Evolutionary conservation across 352 stramenopile species (phyloP), one percentile per base, ranked within the genome.

Genomic region (Pythium myriotylum): DNA sequence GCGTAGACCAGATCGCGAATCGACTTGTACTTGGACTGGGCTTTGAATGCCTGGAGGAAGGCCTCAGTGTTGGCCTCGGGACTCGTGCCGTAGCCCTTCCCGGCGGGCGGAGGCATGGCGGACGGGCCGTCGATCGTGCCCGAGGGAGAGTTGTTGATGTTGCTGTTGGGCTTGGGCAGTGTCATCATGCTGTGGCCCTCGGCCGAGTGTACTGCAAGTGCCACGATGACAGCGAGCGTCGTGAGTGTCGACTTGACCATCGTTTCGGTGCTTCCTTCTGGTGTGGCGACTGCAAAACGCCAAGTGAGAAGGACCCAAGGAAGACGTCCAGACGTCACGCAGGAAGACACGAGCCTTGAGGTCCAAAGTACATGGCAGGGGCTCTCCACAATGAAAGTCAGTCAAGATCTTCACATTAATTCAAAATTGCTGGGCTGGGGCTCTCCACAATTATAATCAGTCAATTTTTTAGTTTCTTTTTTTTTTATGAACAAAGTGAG

Each of bases 1-100:
- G 32, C 41, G 29, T 62, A 62, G 12, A 54, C 37, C 13, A 59
- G 39, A 9, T 59, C 52, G n/a, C 52, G 52, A 12, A 76, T 19
- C 13, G 49, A 55, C 39, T 63, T 61, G 64, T 67, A 76, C 32
- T 49, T 41, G 46, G 41, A 64, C 50, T 57, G 39, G 1, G 48
- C 49, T 41, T 69, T 66, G 54, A 72, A 48, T 16, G 68, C 68
- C 6, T 54, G 46, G 8, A 42, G 63, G 59, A 65, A 76, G 27
- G 63, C 62, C 53, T 60, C 58, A 9, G 61, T 63, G 55, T 74
- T 74, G 3, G 53, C 52, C 9, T 42, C 54, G 0, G 60, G 61
- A 33, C 59, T 52, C 16, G 23, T 54, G 32, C 39, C 61, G 43
- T 62, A 74, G 13, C 35, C 46, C 49, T 46, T 49, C 26, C 57